Evolutionary conservation across 2,329 filamentous ascomycete genomes (phyloP).

Genomic region (Monosporascus sp.): DNA sequence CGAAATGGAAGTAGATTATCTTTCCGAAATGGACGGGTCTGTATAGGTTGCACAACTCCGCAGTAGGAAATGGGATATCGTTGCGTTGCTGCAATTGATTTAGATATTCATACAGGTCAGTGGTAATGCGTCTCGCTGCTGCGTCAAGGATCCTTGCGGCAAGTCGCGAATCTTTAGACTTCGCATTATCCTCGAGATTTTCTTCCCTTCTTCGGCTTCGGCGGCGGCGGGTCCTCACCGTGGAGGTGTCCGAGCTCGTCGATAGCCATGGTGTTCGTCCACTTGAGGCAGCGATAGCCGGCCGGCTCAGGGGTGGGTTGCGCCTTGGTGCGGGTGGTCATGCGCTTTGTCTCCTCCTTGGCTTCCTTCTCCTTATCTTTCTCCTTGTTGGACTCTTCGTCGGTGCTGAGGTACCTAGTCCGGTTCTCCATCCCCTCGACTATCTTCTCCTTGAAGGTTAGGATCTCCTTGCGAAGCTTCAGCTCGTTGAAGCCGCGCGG

Average conservation of each 20-base stretch:
- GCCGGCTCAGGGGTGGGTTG: slow-evolving; percentile 41
- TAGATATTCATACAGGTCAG: not conserved
- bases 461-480: slow-evolving; percentile 81
- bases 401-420: slow-evolving; percentile 60
- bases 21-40: no score
- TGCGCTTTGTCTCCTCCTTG: slow-evolving; percentile 32
- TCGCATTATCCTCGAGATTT: slow-evolving; percentile 28
- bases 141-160: not conserved
- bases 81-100: no score
- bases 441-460: slow-evolving; percentile 70
- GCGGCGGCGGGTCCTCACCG: slow-evolving; percentile 47
- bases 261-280: slow-evolving; percentile 52
- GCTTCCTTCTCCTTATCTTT: slow-evolving; percentile 24
- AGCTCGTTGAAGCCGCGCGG: slow-evolving; percentile 78
- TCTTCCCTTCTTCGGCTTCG: slow-evolving; percentile 44
- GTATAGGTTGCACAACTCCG: no score
- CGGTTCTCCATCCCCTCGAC: slow-evolving; percentile 74
- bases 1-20: no score
- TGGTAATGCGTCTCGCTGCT: not conserved
- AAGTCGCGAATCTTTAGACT: not conserved
- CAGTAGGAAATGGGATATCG: no score
- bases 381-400: slow-evolving; percentile 25
- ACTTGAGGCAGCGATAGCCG: slow-evolving; percentile 44
- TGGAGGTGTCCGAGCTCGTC: slow-evolving; percentile 54
- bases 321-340: slow-evolving; percentile 41